phyloP scores from a whole-genome alignment of 2,329 filamentous ascomycete genomes.

The Peltaster fructicola region DNA sequence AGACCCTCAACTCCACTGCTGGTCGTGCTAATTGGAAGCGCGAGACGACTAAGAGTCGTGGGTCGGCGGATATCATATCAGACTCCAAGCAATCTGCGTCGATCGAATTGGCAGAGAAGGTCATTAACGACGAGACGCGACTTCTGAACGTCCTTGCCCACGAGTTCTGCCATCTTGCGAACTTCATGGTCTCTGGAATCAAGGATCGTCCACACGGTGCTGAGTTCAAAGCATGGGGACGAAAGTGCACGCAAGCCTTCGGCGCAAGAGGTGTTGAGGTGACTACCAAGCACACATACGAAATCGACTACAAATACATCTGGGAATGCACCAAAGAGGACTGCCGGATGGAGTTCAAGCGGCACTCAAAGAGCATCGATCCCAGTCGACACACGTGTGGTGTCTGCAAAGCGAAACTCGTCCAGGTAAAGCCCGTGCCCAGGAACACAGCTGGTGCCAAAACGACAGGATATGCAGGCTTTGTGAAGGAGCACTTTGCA shows the following conservation, averaged over 20 bases:
- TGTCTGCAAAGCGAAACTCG: slow-evolving; percentile 47
- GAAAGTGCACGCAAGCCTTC: slow-evolving; percentile 39
- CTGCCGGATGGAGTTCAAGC: slow-evolving; percentile 57
- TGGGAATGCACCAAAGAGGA: slow-evolving; percentile 48
- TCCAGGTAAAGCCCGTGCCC: slow-evolving; percentile 66
- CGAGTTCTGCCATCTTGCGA: slow-evolving; percentile 87
- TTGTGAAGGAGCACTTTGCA: slow-evolving; percentile 52
- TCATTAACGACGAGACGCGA: slow-evolving; percentile 60
- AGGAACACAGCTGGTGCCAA: slow-evolving; percentile 21
- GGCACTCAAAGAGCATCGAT: slow-evolving; percentile 77
- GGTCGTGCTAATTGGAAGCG: slow-evolving; percentile 38
- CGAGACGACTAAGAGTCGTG: slow-evolving; percentile 23
- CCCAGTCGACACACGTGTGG: slow-evolving; percentile 55
- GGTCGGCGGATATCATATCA: too few species aligned
- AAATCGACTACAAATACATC: slow-evolving; percentile 81
- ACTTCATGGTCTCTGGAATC: slow-evolving; percentile 69
- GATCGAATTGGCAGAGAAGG: slow-evolving; percentile 78
- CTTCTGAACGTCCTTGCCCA: slow-evolving; percentile 86
- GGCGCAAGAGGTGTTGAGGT: slow-evolving; percentile 47
- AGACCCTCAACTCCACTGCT: slow-evolving; percentile 63
- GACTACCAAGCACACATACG: slow-evolving; percentile 78
- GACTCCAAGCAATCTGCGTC: slow-evolving; percentile 36
- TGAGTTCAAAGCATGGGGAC: slow-evolving; percentile 66
- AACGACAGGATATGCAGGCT: slow-evolving; percentile 36
- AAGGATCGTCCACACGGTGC: slow-evolving; percentile 64